Percentiles rank a stretch among this genome's conserved stretches.
Evolutionary conservation across 73 alveolate genomes (phyloP).

Genomic region (Uronychia setigera): DNA sequence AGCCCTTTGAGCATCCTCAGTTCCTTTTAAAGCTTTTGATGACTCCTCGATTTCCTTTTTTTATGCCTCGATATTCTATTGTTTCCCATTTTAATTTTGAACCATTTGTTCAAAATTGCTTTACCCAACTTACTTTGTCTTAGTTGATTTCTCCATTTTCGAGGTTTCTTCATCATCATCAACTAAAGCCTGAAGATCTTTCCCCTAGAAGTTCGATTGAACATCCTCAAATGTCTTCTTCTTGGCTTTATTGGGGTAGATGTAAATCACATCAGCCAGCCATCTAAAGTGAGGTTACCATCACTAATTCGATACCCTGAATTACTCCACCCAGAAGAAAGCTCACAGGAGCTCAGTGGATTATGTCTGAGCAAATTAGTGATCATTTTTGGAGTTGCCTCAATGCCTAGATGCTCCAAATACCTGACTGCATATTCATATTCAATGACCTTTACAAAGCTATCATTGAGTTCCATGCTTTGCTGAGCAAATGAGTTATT

Average conservation of each 20-base stretch:
- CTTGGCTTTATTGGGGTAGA: constrained; percentile 65
- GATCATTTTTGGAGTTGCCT: constrained; percentile 68
- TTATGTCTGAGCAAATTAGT: constrained; percentile 36
- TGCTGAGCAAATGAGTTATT: too few species aligned
- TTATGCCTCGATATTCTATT: not conserved
- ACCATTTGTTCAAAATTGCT: not conserved
- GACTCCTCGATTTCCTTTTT: not conserved
- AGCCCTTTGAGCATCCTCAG: not conserved
- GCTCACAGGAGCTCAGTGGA: constrained; percentile 74
- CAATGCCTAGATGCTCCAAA: constrained; percentile 72
- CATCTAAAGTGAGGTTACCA: constrained; percentile 29
- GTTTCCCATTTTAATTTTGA: not conserved
- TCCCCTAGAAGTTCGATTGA: constrained; percentile 18
- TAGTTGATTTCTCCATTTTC: not conserved
- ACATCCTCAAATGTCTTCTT: constrained; percentile 52
- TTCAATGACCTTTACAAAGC: constrained; percentile 77
- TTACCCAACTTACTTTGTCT: not conserved
- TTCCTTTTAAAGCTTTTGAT: not conserved
- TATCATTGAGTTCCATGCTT: constrained; percentile 47
- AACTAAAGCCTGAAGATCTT: too few species aligned
- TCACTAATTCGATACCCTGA: constrained; percentile 61
- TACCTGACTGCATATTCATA: constrained; percentile 83
- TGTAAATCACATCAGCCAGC: constrained; percentile 66
- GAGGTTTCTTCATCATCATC: not conserved
- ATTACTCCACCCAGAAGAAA: constrained; percentile 70